phyloP scores from a whole-genome alignment of 2,329 filamentous ascomycete species.

The Chaetomium sp. region DNA sequence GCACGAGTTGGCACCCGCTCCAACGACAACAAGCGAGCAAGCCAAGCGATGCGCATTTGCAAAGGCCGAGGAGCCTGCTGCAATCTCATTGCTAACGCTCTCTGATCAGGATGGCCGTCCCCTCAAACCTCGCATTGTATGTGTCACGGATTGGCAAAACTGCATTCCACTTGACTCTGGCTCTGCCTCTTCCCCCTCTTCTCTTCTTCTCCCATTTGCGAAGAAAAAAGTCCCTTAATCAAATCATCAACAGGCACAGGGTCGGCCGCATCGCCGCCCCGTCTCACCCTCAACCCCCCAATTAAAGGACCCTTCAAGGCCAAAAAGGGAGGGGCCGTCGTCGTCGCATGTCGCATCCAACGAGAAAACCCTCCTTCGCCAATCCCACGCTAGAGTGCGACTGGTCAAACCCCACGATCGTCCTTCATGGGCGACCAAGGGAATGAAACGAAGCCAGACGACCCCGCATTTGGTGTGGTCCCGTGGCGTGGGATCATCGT shows the following conservation, averaged over 20 bases:
- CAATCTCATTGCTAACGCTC: conserved; percentile 4
- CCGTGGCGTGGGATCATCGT: conserved; percentile 5
- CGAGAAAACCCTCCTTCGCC: neutral
- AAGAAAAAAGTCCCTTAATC: neutral
- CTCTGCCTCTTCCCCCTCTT: too few relatives aligned
- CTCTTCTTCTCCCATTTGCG: neutral
- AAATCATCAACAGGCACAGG: neutral
- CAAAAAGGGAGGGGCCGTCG: neutral
- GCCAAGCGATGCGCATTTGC: neutral
- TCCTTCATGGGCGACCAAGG: conserved; percentile 3
- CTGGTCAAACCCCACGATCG: conserved; percentile 13
- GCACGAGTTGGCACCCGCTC: neutral
- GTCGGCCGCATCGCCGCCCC: neutral
- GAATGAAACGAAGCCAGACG: conserved; percentile 12
- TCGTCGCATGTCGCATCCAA: conserved; percentile 10
- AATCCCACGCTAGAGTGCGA: conserved; percentile 10
- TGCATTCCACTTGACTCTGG: too few relatives aligned
- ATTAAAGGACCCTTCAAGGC: too few relatives aligned
- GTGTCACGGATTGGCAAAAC: neutral
- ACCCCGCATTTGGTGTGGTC: conserved; percentile 15
- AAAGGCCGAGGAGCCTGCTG: neutral
- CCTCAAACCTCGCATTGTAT: neutral
- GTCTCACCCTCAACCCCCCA: too few relatives aligned
- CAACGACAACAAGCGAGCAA: neutral
- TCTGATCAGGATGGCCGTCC: neutral